phyloP scores from a whole-genome alignment of 306 rosid genomes.

The Quercus ilex region DNA sequence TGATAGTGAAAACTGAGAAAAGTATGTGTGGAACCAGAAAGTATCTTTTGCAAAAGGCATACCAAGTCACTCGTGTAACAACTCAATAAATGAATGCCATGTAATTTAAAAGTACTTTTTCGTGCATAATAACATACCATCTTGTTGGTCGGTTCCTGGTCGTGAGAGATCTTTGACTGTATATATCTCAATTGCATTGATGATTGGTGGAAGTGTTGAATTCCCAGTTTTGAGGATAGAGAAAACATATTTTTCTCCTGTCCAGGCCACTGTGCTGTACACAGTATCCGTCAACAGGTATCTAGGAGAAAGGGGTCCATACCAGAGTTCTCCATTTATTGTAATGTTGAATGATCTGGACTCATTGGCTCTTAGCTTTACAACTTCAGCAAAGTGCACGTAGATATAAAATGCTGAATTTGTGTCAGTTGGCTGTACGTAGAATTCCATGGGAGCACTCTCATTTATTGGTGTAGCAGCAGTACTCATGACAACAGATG shows the following conservation, averaged over 20 bases:
- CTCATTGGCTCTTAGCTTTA: conserved; percentile 10
- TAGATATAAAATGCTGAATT: neutral
- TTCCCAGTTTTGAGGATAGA: conserved; percentile 15
- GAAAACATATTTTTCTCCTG: conserved; percentile 7
- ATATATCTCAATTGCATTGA: conserved; percentile 51
- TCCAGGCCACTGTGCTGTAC: neutral
- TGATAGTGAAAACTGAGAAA: neutral
- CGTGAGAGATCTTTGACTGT: conserved; percentile 14
- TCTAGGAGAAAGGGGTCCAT: conserved; percentile 3
- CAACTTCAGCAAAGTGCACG: conserved; percentile 34
- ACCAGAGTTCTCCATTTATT: neutral
- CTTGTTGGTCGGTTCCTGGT: conserved; percentile 33
- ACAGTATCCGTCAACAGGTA: conserved; percentile 20
- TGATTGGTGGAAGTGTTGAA: conserved; percentile 59
- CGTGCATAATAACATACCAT: conserved; percentile 29
- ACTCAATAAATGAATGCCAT: too few species aligned
- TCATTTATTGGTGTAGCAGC: conserved; percentile 23
- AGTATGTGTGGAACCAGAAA: neutral
- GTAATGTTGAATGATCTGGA: conserved; percentile 28
- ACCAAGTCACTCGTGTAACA: too few species aligned
- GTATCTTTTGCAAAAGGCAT: too few species aligned
- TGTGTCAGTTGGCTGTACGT: neutral
- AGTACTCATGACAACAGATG: conserved; percentile 33
- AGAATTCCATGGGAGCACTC: neutral
- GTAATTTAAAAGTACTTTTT: too few species aligned